These are phyloP conservation scores for Ustilago vetiveriae DNA, from an alignment of 1,284 basidiomycete species.

Conservation along the genomic window DNA sequence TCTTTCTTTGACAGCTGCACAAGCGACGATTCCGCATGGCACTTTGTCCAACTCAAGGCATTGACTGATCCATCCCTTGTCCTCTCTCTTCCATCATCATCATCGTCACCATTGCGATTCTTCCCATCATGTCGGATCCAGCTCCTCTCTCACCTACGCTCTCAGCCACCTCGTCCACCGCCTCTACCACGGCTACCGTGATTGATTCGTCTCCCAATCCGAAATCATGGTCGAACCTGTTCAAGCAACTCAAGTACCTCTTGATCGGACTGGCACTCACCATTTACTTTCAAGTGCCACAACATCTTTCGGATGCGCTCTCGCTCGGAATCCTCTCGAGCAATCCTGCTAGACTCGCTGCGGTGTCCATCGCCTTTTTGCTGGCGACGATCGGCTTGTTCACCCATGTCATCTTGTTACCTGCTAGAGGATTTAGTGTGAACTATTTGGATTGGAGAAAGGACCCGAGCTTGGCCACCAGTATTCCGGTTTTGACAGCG, in stretches of 20 bases:
- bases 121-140: constrained; percentile 1
- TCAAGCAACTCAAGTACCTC: constrained; percentile 53
- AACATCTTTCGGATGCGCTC: constrained; percentile 28
- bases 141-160: constrained; percentile 14
- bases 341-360: constrained; percentile 9
- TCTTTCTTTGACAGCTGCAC: too few species aligned
- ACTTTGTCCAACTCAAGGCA: too few species aligned
- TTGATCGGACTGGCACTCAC: constrained; percentile 20
- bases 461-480: constrained; percentile 10
- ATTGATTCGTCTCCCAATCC: constrained; percentile 26
- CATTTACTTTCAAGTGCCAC: constrained; percentile 40
- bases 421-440: constrained; percentile 23
- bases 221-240: constrained; percentile 36
- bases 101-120: too few species aligned
- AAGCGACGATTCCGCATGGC: too few species aligned
- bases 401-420: constrained; percentile 32
- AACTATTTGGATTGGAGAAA: constrained; percentile 37
- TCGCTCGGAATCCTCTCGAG: background rate
- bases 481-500: constrained; percentile 37
- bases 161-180: constrained; percentile 19
- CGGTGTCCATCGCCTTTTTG: constrained; percentile 17
- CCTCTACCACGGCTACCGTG: constrained; percentile 28
- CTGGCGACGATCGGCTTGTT: constrained; percentile 30
- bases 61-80: too few species aligned
- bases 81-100: too few species aligned